Conservation (phyloP, 495 filamentous ascomycete genomes). For the Cercophora newfieldiana region DNA sequence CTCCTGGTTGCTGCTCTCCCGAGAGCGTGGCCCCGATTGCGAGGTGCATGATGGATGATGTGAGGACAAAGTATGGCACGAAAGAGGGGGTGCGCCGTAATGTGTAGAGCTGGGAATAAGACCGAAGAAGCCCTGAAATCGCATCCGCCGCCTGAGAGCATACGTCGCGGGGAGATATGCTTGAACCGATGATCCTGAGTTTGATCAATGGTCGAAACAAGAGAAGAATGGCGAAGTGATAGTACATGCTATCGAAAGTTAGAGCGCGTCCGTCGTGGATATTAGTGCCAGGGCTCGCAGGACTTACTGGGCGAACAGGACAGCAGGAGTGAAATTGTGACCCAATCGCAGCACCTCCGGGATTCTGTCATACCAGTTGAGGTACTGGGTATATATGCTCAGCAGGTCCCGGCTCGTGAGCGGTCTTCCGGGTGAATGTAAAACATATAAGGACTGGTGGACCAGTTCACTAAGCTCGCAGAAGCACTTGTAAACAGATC, state of each 20-base stretch:
- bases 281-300: neutral
- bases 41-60: constrained; percentile 59
- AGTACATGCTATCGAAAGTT: constrained; percentile 56
- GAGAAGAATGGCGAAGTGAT: constrained; percentile 61
- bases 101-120: constrained; percentile 60
- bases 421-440: constrained; percentile 61
- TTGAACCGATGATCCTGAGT: constrained; percentile 56
- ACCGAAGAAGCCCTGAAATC: constrained; percentile 56
- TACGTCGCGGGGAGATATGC: constrained; percentile 62
- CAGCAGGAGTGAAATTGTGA: constrained; percentile 58
- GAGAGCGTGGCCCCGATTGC: constrained; percentile 42
- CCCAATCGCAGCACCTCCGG: constrained; percentile 58
- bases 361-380: constrained; percentile 63
- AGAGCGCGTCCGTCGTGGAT: constrained; percentile 11
- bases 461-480: constrained; percentile 68
- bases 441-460: constrained; percentile 61
- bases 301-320: constrained; percentile 66
- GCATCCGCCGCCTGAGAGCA: constrained; percentile 62
- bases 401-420: constrained; percentile 59
- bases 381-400: constrained; percentile 57
- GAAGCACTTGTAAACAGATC: constrained; percentile 61
- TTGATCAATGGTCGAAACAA: constrained; percentile 68
- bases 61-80: constrained; percentile 61
- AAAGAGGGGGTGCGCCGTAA: constrained; percentile 58
- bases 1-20: constrained; percentile 5